Conservation (phyloP, 2,329 filamentous ascomycete species). For the Colletotrichum endophyticum region DNA sequence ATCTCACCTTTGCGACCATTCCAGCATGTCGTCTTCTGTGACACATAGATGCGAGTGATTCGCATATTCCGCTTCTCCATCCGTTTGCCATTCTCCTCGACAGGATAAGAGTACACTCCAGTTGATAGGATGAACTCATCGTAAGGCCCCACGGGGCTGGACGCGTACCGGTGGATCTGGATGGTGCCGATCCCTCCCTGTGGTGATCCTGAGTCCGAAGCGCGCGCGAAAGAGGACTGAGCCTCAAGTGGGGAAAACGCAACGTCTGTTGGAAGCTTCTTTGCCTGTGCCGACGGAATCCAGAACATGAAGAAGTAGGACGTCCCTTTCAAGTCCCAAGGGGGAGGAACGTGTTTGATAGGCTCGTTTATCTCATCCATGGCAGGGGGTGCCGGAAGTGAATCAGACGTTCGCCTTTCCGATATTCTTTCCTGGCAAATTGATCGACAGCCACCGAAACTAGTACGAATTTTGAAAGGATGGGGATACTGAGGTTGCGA, state of each 20-base stretch:
- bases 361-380: background rate
- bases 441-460: background rate
- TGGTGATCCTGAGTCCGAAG: constrained; percentile 37
- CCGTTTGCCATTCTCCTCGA: constrained; percentile 34
- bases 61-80: constrained; percentile 38
- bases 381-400: background rate
- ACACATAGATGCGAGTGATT: constrained; percentile 59
- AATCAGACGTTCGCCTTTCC: too few species aligned
- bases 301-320: constrained; percentile 49
- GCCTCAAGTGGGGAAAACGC: constrained; percentile 53
- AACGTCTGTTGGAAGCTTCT: constrained; percentile 33
- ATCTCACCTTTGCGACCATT: constrained; percentile 53
- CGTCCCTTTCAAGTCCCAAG: constrained; percentile 50
- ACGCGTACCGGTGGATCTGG: constrained; percentile 54
- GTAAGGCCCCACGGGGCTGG: constrained; percentile 56
- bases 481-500: background rate
- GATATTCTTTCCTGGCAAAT: background rate
- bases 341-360: constrained; percentile 16
- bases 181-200: constrained; percentile 51
- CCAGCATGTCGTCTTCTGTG: constrained; percentile 54
- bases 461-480: fast-evolving
- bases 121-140: constrained; percentile 56
- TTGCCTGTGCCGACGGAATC: constrained; percentile 31
- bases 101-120: constrained; percentile 46
- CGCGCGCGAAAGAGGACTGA: constrained; percentile 38